Base-by-base conservation (phyloP, 768 basidiomycete genomes). In the Lenzites betulinus region DNA sequence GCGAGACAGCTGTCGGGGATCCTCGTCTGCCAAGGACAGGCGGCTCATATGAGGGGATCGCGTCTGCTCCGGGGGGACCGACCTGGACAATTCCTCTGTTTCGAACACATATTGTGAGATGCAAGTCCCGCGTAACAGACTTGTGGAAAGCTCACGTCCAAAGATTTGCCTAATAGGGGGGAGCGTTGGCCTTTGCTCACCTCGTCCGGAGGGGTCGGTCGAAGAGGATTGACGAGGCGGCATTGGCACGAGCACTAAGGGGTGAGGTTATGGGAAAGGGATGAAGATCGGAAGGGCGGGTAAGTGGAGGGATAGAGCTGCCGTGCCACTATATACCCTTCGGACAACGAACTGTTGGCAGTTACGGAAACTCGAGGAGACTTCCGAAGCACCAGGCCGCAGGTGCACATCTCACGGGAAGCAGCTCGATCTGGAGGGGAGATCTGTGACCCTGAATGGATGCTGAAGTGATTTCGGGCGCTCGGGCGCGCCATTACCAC, bases 161-260 rank as follows among this genome's bases (percentile, higher is more conserved):
- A 90, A 86, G 60, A 90, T 74, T 71, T 87, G 85, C 51, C 86
- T 84, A 56, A 90, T 89, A 48, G 87, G 81, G 41, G 89, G 89
- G 59, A 90, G 84, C 16, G 83, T 87, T 54, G 86, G 85, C 44
- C 87, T 82, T 61, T 76, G 73, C 56, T 67, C 66, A 38, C 58
- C 65, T 53, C 61, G 67, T 42, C 66, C 57, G 3, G 65, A 57
- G 39, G 64, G 48, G 57, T 68, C 65, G 42, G 47, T 46, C 36
- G 64, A 62, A 36, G 64, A 56, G 16, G 61, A 59, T 51, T 68
- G 67, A 42, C 67, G 63, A 63, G 68, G 60, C 43, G 68, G 64
- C 68, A 70, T 72, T 33, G 55, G 51, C 54, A 42, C 49, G 53
- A 47, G 55, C 62, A 52, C 57, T 43, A 23, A n/a, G 26, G 18